phyloP scores from a whole-genome alignment of 2,329 filamentous ascomycete genomes.

The Colletotrichum musae region DNA sequence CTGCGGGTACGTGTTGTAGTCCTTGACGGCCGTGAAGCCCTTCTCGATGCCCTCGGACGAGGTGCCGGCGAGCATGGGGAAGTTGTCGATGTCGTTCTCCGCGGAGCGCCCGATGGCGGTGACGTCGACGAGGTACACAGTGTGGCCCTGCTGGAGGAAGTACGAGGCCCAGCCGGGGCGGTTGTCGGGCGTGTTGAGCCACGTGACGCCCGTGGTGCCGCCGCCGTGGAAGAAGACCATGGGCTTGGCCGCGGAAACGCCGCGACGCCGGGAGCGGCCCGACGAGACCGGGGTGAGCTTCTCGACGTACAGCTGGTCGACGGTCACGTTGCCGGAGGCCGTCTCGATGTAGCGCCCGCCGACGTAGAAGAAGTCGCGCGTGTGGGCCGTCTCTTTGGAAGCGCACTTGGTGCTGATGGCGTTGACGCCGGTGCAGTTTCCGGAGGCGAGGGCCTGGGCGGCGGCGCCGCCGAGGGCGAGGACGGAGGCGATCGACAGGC shows the following conservation, averaged over 20 bases:
- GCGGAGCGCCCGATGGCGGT: slow-evolving; percentile 56
- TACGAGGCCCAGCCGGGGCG: slow-evolving; percentile 61
- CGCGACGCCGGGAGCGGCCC: slow-evolving; percentile 6
- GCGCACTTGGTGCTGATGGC: slow-evolving; percentile 38
- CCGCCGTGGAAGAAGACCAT: slow-evolving; percentile 39
- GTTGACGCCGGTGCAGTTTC: slow-evolving; percentile 32
- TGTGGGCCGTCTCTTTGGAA: slow-evolving; percentile 41
- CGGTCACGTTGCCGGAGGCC: slow-evolving; percentile 47
- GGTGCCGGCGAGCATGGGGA: slow-evolving; percentile 42
- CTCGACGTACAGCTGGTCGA: slow-evolving; percentile 69
- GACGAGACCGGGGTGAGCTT: slow-evolving; percentile 52
- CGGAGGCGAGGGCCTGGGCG: slow-evolving; percentile 1
- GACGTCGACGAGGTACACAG: slow-evolving; percentile 60
- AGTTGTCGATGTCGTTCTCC: slow-evolving; percentile 43
- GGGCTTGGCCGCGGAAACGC: slow-evolving; percentile 7
- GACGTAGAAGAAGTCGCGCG: slow-evolving; percentile 52
- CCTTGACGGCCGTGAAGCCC: slow-evolving; percentile 51
- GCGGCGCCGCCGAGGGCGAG: slow-evolving; percentile 13
- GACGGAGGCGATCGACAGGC: slow-evolving; percentile 9
- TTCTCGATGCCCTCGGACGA: slow-evolving; percentile 45
- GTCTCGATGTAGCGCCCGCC: slow-evolving; percentile 53
- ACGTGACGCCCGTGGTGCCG: slow-evolving; percentile 43
- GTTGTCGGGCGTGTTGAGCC: slow-evolving; percentile 63
- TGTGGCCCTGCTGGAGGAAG: slow-evolving; percentile 58
- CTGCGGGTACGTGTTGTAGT: slow-evolving; percentile 44